A percentile compares a stretch with the other conserved stretches of the same genome.
phyloP scores from a whole-genome alignment of 345 rosid genomes.

The Cardamine occulta region DNA sequence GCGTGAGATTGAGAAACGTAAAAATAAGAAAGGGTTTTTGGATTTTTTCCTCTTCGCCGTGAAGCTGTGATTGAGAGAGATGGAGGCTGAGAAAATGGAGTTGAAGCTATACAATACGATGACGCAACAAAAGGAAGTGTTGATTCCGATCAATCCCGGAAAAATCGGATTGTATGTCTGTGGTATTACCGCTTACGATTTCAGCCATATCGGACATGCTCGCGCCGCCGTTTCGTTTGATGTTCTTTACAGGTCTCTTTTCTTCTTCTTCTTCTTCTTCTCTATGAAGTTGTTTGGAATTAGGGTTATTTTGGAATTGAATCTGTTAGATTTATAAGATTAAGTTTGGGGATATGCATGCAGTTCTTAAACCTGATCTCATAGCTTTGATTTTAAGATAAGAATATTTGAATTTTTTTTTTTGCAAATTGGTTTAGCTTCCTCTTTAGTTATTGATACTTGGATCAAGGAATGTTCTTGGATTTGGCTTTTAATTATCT shows the following conservation, averaged over 20 bases:
- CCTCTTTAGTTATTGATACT: not conserved
- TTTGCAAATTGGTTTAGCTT: not conserved
- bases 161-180: slow-evolving; percentile 86
- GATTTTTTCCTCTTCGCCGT: not conserved
- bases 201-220: slow-evolving; percentile 92
- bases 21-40: slow-evolving; percentile 10
- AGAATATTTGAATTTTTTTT: too few species aligned
- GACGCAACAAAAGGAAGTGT: slow-evolving; percentile 65
- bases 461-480: not conserved
- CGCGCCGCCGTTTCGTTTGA: slow-evolving; percentile 89
- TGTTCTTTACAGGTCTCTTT: slow-evolving; percentile 66
- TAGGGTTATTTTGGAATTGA: not conserved
- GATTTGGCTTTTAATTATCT: not conserved
- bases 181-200: slow-evolving; percentile 85
- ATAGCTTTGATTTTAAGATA: not conserved
- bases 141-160: slow-evolving; percentile 56
- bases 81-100: slow-evolving; percentile 44
- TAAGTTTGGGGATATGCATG: not conserved
- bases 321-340: slow-evolving; percentile 17
- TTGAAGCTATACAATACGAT: slow-evolving; percentile 68
- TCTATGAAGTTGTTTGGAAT: not conserved
- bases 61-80: slow-evolving; percentile 23
- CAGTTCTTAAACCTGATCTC: not conserved
- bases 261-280: not conserved
- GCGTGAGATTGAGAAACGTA: not conserved